Evolutionary conservation across 306 rosid genomes (phyloP), one percentile per base, ranked within the genome.

Genomic region (Dalbergia oliveri): DNA sequence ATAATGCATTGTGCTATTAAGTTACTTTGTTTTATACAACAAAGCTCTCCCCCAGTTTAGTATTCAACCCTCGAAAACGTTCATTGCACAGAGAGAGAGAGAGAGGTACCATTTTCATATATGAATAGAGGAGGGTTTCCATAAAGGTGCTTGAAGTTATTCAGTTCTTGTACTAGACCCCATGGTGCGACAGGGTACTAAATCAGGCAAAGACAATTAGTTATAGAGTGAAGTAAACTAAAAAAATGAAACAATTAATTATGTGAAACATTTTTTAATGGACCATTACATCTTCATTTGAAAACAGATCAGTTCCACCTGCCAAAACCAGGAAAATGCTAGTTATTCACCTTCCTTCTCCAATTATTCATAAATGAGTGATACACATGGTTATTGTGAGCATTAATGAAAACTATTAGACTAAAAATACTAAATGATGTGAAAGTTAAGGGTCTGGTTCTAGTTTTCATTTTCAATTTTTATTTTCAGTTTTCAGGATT

Each of bases 71-170:
- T 56, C 26, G 8, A 6, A 56, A 23, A 4, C 26, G 34, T 31
- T 34, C 23, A 15, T 65, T 15, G 60, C 26, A 26, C 11, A 26
- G 31, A 26, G 31, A 26, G 31, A 26, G 62, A 84, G 72, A 78
- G 78, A 37, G 61, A 81, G 59, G 67, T 13, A 93, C 97, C 97
- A 76, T 93, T 93, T 87, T 91, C 97, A 69, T 72, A 79, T 39
- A 93, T 66, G 73, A 81, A 87, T 4, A 83, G 5, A 21, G 89
- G 89, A 66, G 97, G 97, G 68, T 91, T 93, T 51, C 91, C 92
- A 81, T 91, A 93, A 39, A 14, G 77, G 78, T 84, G 69, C 87
- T 87, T 91, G 66, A 93, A 35, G 54, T 53, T 83, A 14, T 91
- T 81, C 50, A 93, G 78, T 31, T 80, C 82, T 58, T 61, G 13